Evolutionary conservation across 1,139 yeast genomes (phyloP), one percentile per base, ranked within the genome.

Genomic region (Kluyveromyces sp.): DNA sequence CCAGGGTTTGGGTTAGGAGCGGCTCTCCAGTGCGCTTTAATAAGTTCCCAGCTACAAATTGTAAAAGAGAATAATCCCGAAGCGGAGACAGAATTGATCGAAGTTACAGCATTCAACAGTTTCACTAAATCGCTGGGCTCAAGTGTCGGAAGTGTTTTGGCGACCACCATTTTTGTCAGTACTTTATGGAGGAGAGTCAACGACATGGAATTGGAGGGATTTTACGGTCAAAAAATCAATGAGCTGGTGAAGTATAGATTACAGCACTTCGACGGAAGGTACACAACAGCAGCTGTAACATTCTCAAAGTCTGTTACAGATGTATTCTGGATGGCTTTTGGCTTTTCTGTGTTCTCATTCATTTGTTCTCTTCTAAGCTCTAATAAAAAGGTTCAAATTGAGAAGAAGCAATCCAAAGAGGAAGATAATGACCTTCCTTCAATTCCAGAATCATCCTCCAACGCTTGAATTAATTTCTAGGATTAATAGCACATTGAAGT

Each of bases 1-100:
- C 68, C 71, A 4, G 87, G 87, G 45, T 55, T 77, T 19, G 71
- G 78, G 0, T 63, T 73, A 40, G 87, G 88, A 1, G 52, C 73
- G 18, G 66, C 68, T 41, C 67, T 78, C 52, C 88, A 80, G 58
- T 64, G 77, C 29, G 61, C 75, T 1, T 53, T 76, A 37, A 56
- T 81, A 18, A 64, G 78, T 13, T 70, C 74, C 6, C 87, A 81
- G 55, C 56, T 80, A 15, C 53, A 50, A 28, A 41, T 55, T n/a
- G 55, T 54, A 26, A 47, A 47, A 28, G 12, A 19, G 9, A 44
- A 41, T 12, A 45, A 49, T 15, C 44, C 49, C 4, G 46, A 52
- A 16, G 48, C 41, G 34, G 44, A 46, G 20, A 18, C 35, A 19
- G 53, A 53, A 33, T 54, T 55, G 43, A 48, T 53, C 12, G 48